phyloP scores from a whole-genome alignment of 139 green algal species.

The Edaphochlamys debaryana region DNA sequence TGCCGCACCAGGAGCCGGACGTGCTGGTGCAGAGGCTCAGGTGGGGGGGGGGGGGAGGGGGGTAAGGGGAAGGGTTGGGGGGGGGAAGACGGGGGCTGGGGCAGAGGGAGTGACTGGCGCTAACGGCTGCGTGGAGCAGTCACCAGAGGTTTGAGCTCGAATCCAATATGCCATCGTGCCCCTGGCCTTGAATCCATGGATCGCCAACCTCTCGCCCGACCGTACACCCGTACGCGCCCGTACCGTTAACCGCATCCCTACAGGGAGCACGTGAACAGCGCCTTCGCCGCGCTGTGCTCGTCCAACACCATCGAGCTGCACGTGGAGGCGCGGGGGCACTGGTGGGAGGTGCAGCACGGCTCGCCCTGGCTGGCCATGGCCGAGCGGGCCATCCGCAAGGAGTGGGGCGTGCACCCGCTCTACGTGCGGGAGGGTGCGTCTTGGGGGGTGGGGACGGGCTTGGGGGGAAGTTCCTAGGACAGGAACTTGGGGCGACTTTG shows the following conservation, averaged over 20 bases:
- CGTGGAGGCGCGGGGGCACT: constrained; percentile 80
- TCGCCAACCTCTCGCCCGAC: too few species aligned
- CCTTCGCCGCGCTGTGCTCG: constrained; percentile 86
- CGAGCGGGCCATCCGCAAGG: constrained; percentile 73
- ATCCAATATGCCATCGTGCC: background rate
- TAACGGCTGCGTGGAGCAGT: too few species aligned
- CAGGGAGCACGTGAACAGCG: constrained; percentile 77
- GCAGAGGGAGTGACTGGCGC: too few species aligned
- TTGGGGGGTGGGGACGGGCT: background rate
- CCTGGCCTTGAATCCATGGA: too few species aligned
- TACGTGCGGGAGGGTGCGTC: constrained; percentile 80
- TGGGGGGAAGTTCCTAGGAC: background rate
- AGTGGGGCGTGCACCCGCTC: constrained; percentile 84
- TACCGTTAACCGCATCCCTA: too few species aligned
- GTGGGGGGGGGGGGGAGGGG: background rate
- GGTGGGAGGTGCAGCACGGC: constrained; percentile 87
- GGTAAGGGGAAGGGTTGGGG: too few species aligned
- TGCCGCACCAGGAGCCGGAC: constrained; percentile 72
- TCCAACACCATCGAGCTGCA: constrained; percentile 78
- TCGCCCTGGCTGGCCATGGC: constrained; percentile 76
- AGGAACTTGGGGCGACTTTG: too few species aligned
- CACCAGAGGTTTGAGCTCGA: too few species aligned
- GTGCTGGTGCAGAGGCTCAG: constrained; percentile 66
- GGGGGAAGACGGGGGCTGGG: background rate
- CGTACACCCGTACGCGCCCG: too few species aligned